phyloP scores from a whole-genome alignment of 192 early-diverging fungal species.

The Glomus cerebriforme region DNA sequence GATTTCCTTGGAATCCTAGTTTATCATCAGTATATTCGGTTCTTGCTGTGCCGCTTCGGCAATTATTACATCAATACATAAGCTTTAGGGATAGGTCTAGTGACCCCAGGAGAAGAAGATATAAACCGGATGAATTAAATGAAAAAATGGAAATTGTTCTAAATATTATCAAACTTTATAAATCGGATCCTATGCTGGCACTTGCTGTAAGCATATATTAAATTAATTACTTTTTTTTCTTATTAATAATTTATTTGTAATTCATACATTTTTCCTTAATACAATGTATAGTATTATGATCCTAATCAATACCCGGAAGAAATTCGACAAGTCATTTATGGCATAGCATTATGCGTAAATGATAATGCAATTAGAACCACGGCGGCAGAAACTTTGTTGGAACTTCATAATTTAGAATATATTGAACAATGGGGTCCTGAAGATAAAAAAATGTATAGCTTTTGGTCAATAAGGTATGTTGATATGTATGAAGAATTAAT shows the following conservation, averaged over 20 bases:
- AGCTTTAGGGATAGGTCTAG: constrained; percentile 38
- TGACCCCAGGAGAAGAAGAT: constrained; percentile 43
- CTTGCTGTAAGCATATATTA: constrained; percentile 56
- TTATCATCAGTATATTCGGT: constrained; percentile 57
- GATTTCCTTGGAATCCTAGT: constrained; percentile 72
- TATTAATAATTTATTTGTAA: constrained; percentile 1
- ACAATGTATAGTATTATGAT: background rate
- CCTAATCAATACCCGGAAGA: constrained; percentile 1
- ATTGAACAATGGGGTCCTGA: constrained; percentile 81
- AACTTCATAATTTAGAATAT: constrained; percentile 70
- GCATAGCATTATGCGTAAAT: constrained; percentile 74
- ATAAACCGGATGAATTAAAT: constrained; percentile 47
- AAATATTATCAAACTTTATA: constrained; percentile 74
- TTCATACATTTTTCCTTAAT: constrained; percentile 4
- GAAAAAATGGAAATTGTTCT: constrained; percentile 84
- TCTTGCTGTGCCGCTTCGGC: constrained; percentile 61
- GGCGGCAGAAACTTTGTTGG: constrained; percentile 71
- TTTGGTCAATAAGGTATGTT: constrained; percentile 71
- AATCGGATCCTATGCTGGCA: constrained; percentile 73
- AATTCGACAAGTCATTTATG: constrained; percentile 68
- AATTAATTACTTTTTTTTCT: background rate
- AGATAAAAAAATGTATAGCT: constrained; percentile 68
- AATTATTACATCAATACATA: constrained; percentile 63
- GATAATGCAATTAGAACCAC: constrained; percentile 72
- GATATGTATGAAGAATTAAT: background rate